Base-by-base conservation (phyloP, 1,284 basidiomycete genomes). In the Boletus holoroseus region DNA sequence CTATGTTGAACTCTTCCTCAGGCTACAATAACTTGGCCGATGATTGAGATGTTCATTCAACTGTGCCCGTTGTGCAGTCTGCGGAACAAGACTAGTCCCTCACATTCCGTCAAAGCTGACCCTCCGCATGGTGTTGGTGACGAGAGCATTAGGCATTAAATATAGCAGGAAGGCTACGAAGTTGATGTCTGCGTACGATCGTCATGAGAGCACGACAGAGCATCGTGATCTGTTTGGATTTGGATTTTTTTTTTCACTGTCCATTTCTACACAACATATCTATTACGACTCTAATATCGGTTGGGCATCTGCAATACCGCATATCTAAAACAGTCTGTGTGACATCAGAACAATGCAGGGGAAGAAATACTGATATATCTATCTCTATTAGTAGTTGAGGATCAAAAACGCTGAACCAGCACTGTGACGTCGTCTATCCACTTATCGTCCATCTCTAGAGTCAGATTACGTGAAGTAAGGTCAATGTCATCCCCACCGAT, bases 401-500 rank as follows among this genome's bases (percentile, higher is more conserved):
- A 52, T 63, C 58, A 68, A 34, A 71, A 66, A 31, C 68, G 65
- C 50, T 72, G 72, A 47, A 84, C 75, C 22, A 83, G 55, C 31
- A 85, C 73, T 0, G 82, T 85, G n/a, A 80, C 78, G 62, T 85
- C 83, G 63, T 85, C 83, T 72, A 84, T 79, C 83, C 83, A 85
- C 52, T 74, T 73, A 35, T 73, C 74, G 36, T 73, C 71, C 74
- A 81, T 80, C 62, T 85, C 82, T 37, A 85, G 74, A 9, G 82
- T 83, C 42, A 85, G 62, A 56, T 76, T 74, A 49, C 76, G 71
- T n/a, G 82, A 84, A 13, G 77, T 72, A 20, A 71, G 66, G 20
- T 75, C 69, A 20, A 61, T 55, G 57, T 83, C 75, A 11, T 72
- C 64, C 4, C 81, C 82, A 3, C 83, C 83, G 30, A 85, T 69